Percentiles rank a stretch among this genome's conserved stretches.
Evolutionary conservation across 352 stramenopile species (phyloP).

Genomic region (Pythium phragmitis): DNA sequence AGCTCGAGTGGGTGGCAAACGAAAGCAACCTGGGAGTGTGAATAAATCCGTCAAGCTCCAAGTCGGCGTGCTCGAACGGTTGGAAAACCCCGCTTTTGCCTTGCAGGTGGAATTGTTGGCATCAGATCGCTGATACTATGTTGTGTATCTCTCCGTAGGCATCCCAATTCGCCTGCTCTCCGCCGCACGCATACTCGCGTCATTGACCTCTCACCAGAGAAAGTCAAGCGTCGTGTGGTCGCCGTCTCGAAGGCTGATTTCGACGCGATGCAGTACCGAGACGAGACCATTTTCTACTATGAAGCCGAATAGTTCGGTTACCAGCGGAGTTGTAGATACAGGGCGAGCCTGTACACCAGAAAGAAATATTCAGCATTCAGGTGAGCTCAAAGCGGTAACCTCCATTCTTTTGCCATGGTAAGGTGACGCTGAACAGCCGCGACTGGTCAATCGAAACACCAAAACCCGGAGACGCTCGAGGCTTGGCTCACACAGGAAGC

Average conservation of each 20-base stretch:
- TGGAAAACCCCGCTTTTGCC: slow-evolving; percentile 2
- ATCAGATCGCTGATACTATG: neutral
- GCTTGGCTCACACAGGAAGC: neutral
- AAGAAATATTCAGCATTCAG: neutral
- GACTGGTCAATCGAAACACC: neutral
- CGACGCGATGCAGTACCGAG: slow-evolving; percentile 53
- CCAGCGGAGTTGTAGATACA: neutral
- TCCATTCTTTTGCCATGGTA: neutral
- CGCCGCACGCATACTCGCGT: slow-evolving; percentile 39
- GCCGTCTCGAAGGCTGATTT: slow-evolving; percentile 69
- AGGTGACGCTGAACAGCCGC: neutral
- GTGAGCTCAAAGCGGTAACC: neutral
- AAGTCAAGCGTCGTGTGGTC: slow-evolving; percentile 72
- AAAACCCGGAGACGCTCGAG: neutral
- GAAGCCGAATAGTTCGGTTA: slow-evolving; percentile 28
- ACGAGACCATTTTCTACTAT: slow-evolving; percentile 81
- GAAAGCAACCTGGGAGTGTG: neutral
- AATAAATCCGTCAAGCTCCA: slow-evolving; percentile 39
- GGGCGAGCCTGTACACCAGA: neutral
- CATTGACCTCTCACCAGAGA: slow-evolving; percentile 49
- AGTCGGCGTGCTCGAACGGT: slow-evolving; percentile 70
- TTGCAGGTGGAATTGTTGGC: neutral
- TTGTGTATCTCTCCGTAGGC: slow-evolving; percentile 26
- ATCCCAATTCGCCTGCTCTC: slow-evolving; percentile 52
- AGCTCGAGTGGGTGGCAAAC: slow-evolving; percentile 1